A percentile compares a stretch with the other conserved stretches of the same genome.
These are phyloP conservation scores for Sugiyamaella japonica DNA, from an alignment of 1,139 yeast genomes.

Conservation along the genomic window DNA sequence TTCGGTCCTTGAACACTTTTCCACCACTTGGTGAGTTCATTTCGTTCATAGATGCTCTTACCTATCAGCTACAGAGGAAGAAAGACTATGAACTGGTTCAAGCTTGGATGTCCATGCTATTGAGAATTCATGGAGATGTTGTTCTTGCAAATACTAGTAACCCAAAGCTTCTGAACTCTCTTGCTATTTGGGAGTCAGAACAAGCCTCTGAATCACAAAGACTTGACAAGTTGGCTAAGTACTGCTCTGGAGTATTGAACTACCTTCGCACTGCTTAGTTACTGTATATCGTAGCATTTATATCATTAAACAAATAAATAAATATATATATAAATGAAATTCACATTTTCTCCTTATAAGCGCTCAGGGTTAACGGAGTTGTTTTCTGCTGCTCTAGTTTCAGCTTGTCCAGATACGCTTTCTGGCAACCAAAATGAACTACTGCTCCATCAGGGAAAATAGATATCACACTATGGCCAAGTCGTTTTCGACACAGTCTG, in stretches of 20 bases:
- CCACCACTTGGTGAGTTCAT: slow-evolving; percentile 66
- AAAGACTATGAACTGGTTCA: slow-evolving; percentile 68
- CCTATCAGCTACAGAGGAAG: slow-evolving; percentile 57
- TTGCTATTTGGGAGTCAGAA: slow-evolving; percentile 52
- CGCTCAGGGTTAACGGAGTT: slow-evolving; percentile 8
- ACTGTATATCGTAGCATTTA: slow-evolving; percentile 6
- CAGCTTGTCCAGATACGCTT: slow-evolving; percentile 28
- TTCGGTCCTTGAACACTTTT: slow-evolving; percentile 68
- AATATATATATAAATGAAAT: not conserved
- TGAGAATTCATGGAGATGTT: slow-evolving; percentile 82
- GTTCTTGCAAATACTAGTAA: slow-evolving; percentile 44
- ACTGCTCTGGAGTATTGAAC: slow-evolving; percentile 78
- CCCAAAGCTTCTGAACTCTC: slow-evolving; percentile 22
- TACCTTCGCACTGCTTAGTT: slow-evolving; percentile 47
- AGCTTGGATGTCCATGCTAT: slow-evolving; percentile 74
- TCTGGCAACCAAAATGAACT: slow-evolving; percentile 70
- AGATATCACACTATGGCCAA: slow-evolving; percentile 65
- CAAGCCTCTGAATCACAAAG: slow-evolving; percentile 49
- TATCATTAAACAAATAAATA: slow-evolving; percentile 10
- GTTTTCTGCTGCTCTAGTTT: slow-evolving; percentile 18
- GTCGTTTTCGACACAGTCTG: slow-evolving; percentile 56
- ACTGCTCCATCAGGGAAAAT: slow-evolving; percentile 53
- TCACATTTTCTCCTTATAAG: slow-evolving; percentile 3
- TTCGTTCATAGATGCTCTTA: slow-evolving; percentile 64
- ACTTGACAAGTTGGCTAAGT: slow-evolving; percentile 71